phyloP scores from a whole-genome alignment of 2,329 filamentous ascomycete genomes.

The Arthrobotrys entomopaga region DNA sequence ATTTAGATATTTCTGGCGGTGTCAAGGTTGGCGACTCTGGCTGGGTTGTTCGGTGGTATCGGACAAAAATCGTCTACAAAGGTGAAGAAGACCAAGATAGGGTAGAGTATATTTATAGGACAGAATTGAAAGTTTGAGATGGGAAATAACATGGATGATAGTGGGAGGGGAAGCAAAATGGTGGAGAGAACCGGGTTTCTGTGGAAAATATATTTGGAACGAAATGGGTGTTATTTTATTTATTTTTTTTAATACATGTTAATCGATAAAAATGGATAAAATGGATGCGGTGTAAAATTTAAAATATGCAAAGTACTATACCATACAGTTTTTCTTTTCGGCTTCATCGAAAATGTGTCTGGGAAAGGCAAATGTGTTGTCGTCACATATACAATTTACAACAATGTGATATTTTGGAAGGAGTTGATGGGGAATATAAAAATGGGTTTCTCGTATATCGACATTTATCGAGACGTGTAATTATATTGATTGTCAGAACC shows the following conservation, averaged over 20 bases:
- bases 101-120: background rate
- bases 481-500: background rate
- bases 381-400: slow-evolving; percentile 49
- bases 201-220: background rate
- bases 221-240: background rate
- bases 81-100: slow-evolving; percentile 15
- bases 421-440: slow-evolving; percentile 40
- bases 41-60: slow-evolving; percentile 31
- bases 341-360: slow-evolving; percentile 21
- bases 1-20: slow-evolving; percentile 39
- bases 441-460: slow-evolving; percentile 1
- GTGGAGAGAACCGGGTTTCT: background rate
- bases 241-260: no score
- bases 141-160: no score
- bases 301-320: background rate
- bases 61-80: slow-evolving; percentile 21
- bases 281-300: background rate
- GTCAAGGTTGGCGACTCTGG: slow-evolving; percentile 21
- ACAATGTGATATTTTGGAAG: slow-evolving; percentile 54
- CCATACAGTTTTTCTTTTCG: no score
- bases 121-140: no score
- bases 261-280: background rate
- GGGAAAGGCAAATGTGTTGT: slow-evolving; percentile 41
- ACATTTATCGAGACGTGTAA: background rate
- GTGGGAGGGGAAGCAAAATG: background rate